Evolutionary conservation across 768 basidiomycete species (phyloP).

Genomic region (Tricholoma terreum): DNA sequence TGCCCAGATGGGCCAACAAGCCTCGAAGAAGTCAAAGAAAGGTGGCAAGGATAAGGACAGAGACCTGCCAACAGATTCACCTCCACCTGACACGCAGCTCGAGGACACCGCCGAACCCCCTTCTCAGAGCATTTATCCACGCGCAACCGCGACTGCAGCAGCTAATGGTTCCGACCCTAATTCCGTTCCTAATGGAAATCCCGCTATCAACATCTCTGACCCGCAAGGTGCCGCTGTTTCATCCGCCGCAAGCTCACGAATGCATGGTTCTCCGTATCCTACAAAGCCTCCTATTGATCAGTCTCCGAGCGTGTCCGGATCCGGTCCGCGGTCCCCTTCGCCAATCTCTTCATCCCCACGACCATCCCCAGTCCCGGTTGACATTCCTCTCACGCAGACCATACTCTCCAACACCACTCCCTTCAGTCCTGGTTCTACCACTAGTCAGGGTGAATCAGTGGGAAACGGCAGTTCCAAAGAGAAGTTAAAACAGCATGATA

Average conservation of each 20-base stretch:
- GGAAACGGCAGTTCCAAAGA: conserved; percentile 50
- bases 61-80: conserved; percentile 38
- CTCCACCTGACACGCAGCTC: conserved; percentile 36
- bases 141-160: conserved; percentile 36
- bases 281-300: conserved; percentile 30
- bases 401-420: conserved; percentile 73
- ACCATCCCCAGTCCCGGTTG: conserved; percentile 53
- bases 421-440: conserved; percentile 51
- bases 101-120: conserved; percentile 39
- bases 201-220: conserved; percentile 44
- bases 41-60: conserved; percentile 66
- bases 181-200: conserved; percentile 40
- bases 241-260: conserved; percentile 17
- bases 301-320: conserved; percentile 35
- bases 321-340: conserved; percentile 35
- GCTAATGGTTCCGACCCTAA: conserved; percentile 38
- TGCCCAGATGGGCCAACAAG: conserved; percentile 76
- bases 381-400: conserved; percentile 78
- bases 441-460: conserved; percentile 39
- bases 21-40: conserved; percentile 80
- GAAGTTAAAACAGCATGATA: conserved; percentile 73
- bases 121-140: conserved; percentile 43
- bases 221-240: conserved; percentile 34
- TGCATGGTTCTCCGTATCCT: conserved; percentile 39
- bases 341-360: conserved; percentile 38